phyloP scores from a whole-genome alignment of 2,329 filamentous ascomycete genomes.

The Botrytis sinoallii region DNA sequence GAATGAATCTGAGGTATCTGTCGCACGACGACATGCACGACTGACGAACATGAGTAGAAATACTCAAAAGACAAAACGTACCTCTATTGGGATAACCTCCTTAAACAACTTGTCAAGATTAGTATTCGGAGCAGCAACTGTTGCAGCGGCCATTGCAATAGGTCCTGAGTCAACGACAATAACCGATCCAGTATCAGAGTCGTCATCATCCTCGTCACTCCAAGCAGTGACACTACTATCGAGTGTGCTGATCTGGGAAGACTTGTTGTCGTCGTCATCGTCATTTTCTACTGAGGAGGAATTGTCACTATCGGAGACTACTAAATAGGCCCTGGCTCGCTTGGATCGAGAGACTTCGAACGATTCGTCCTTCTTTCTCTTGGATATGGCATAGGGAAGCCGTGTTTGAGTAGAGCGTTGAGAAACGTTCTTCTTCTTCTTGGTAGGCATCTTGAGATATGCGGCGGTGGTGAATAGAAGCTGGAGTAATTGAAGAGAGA shows the following conservation, averaged over 20 bases:
- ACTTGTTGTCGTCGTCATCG: neutral
- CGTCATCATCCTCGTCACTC: neutral
- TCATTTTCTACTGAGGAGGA: neutral
- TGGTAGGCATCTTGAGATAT: neutral
- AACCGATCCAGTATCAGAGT: neutral
- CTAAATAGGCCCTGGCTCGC: conserved; percentile 6
- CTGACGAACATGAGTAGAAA: neutral
- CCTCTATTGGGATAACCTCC: neutral
- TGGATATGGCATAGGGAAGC: neutral
- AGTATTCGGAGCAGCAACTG: neutral
- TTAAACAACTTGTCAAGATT: neutral
- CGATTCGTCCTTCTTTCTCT: neutral
- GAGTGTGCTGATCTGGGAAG: neutral
- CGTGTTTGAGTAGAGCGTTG: no score
- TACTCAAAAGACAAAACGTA: neutral
- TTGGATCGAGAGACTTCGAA: conserved; percentile 5
- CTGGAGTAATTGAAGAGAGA: neutral
- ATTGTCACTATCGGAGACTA: conserved; percentile 1
- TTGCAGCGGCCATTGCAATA: no score
- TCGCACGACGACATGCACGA: no score
- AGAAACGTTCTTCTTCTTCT: neutral
- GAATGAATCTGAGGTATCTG: neutral
- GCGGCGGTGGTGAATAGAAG: neutral
- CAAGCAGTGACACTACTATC: neutral
- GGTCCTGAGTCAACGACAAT: conserved; percentile 4